Conservation (phyloP, 1,284 basidiomycete genomes). For the Cutaneotrichosporon cavernicola region DNA sequence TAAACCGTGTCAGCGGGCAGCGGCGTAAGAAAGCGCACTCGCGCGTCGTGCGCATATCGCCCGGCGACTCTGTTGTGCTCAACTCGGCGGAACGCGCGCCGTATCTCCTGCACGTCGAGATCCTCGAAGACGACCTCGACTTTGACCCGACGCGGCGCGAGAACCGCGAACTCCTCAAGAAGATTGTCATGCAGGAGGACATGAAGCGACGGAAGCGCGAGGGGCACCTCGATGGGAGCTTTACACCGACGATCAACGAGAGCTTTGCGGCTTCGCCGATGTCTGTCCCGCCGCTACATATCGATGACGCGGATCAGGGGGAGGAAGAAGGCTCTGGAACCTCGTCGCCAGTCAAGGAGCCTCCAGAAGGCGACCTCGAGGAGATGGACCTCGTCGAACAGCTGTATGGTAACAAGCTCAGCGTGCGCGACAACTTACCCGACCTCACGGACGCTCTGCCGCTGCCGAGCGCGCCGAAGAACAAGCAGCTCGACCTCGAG, state of each 20-base stretch:
- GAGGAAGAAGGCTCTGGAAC: slow-evolving; percentile 4
- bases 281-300: slow-evolving; percentile 22
- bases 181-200: slow-evolving; percentile 73
- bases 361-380: slow-evolving; percentile 57
- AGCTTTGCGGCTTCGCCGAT: slow-evolving; percentile 31
- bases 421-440: slow-evolving; percentile 65
- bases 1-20: slow-evolving; percentile 13
- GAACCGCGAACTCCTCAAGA: slow-evolving; percentile 82
- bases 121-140: slow-evolving; percentile 85
- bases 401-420: slow-evolving; percentile 74
- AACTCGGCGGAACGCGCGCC: slow-evolving; percentile 97
- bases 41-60: slow-evolving; percentile 93
- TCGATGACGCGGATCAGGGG: background rate
- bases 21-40: slow-evolving; percentile 71
- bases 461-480: slow-evolving; percentile 75
- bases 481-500: slow-evolving; percentile 79
- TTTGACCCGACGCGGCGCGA: slow-evolving; percentile 82
- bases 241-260: slow-evolving; percentile 4
- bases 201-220: slow-evolving; percentile 46
- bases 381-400: slow-evolving; percentile 95
- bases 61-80: slow-evolving; percentile 94
- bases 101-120: slow-evolving; percentile 89
- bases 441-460: slow-evolving; percentile 78
- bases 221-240: slow-evolving; percentile 26
- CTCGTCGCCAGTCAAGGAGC: slow-evolving; percentile 5